Base-by-base conservation (phyloP, 2,329 filamentous ascomycete genomes). In the Orbilia oligospora region DNA sequence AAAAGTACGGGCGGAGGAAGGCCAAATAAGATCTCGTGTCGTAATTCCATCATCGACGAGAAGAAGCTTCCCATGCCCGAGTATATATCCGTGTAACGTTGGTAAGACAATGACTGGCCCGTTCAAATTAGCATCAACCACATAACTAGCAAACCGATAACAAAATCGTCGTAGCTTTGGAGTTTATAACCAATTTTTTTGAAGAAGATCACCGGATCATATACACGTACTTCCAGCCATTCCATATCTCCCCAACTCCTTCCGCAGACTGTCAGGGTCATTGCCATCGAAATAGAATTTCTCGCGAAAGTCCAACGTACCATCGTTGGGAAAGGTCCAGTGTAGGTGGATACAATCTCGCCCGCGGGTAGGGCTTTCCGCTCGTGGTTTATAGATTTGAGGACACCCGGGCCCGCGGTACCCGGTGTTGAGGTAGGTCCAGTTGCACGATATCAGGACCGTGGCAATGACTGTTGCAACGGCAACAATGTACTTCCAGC, bases 191-290 rank as follows among this genome's bases (percentile, higher is more conserved):
- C n/a, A n/a, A n/a, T n/a, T n/a, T n/a, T n/a, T n/a, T n/a, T n/a
- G n/a, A n/a, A n/a, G n/a, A n/a, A n/a, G n/a, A n/a, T n/a, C n/a
- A n/a, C n/a, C n/a, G n/a, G n/a, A n/a, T n/a, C 18, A 24, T 51
- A 53, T 53, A 53, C n/a, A 53, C 49, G 41, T 61, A 61, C 55
- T 61, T 41, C 55, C 55, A 38, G 55, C 55, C 30, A 61, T 61
- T 61, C n/a, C 30, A n/a, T 61, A 61, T 41, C 55, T 36, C 55
- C 30, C 41, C 36, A 61, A 41, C 24, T 61, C 55, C 55, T 41
- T 61, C n/a, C 36, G 30, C 18, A 61, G 33, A 24, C 55, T 61
- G n/a, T 61, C 16, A 22, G 55, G 55, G 18, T 61, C 30, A 3
- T 61, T 61, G 55, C 20, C 38, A 22, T 61, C 55, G 20, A 61